Base-by-base conservation (phyloP, 1,139 yeast genomes). In the Sugiyamaella grinbergsii region DNA sequence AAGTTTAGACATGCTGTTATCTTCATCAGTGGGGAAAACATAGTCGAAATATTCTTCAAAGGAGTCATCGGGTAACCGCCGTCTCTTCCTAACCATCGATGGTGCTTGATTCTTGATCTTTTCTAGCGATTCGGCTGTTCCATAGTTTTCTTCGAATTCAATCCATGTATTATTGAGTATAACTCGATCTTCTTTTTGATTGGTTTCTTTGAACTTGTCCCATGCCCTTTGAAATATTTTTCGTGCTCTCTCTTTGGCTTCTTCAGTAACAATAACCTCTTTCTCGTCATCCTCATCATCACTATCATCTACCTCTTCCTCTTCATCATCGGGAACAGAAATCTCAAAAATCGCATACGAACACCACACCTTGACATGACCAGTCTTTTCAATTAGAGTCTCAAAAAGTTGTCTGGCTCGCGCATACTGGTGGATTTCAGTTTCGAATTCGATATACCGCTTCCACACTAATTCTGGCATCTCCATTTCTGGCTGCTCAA, bases 331-430 rank as follows among this genome's bases (percentile, higher is more conserved):
- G 2, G 91, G 91, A 2, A 84, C 77, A 1, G 83, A 73, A 1
- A 86, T 72, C 63, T 89, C 96, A 64, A 85, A 85, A 56, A 82
- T 69, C 1, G 95, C 95, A 61, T 73, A 76, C 15, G 82, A 74
- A 6, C 86, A 76, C 93, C 95, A 87, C 1, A 75, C 68, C 42
- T 73, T 69, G 5, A 80, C 73, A 31, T 68, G 65, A 13, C 57
- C 55, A 7, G 72, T 68, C 15, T 61, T 40, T 13, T 63, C 63
- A 7, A 84, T 57, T 15, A 77, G 67, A 15, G 71, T 61, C 45
- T 77, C 75, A 59, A 78, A 83, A 1, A 85, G 61, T 0, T 62
- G 59, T 53, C 95, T 72, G 0, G 90, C 88, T 16, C 71, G 70
- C 0, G 73, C 76, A 58, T 79, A 86, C 49, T 81, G 76, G 49